Conservation (phyloP, 2,329 filamentous ascomycete species). For the Simplicillium aogashimaense region DNA sequence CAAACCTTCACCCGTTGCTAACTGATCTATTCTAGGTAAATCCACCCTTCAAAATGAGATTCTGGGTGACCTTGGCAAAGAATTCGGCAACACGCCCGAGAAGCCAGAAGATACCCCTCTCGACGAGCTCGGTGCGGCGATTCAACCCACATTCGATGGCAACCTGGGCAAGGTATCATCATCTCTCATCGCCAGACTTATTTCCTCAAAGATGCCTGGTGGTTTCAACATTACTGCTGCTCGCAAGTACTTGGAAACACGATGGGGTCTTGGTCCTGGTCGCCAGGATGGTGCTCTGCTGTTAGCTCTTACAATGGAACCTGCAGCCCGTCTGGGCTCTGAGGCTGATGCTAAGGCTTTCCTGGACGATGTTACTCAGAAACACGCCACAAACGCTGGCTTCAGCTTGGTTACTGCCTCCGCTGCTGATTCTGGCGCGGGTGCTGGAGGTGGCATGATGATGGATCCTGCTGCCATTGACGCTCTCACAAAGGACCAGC, state of each 20-base stretch:
- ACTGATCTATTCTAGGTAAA: slow-evolving; percentile 56
- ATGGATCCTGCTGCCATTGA: slow-evolving; percentile 98
- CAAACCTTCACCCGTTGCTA: background rate
- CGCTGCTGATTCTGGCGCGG: slow-evolving; percentile 62
- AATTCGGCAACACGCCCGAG: slow-evolving; percentile 95
- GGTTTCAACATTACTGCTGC: slow-evolving; percentile 98
- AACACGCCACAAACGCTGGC: slow-evolving; percentile 77
- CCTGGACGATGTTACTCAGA: slow-evolving; percentile 79
- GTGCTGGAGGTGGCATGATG: slow-evolving; percentile 82
- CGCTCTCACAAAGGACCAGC: slow-evolving; percentile 93
- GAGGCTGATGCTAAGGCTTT: slow-evolving; percentile 88
- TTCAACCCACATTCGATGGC: slow-evolving; percentile 98
- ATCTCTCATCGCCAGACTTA: slow-evolving; percentile 84
- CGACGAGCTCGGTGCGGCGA: slow-evolving; percentile 86
- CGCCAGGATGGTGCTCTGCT: slow-evolving; percentile 87
- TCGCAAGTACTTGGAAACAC: slow-evolving; percentile 87
- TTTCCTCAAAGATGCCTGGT: slow-evolving; percentile 98
- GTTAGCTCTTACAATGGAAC: slow-evolving; percentile 87
- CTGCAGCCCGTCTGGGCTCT: slow-evolving; percentile 74
- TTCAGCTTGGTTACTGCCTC: slow-evolving; percentile 73
- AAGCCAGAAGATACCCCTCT: slow-evolving; percentile 97
- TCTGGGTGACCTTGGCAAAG: slow-evolving; percentile 91
- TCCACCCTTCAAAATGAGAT: slow-evolving; percentile 99
- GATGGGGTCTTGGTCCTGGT: slow-evolving; percentile 80
- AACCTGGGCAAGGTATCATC: slow-evolving; percentile 95